A percentile compares a stretch with the other conserved stretches of the same genome.
Conservation (phyloP, 2,329 filamentous ascomycete genomes). For the Diplodia mutila region DNA sequence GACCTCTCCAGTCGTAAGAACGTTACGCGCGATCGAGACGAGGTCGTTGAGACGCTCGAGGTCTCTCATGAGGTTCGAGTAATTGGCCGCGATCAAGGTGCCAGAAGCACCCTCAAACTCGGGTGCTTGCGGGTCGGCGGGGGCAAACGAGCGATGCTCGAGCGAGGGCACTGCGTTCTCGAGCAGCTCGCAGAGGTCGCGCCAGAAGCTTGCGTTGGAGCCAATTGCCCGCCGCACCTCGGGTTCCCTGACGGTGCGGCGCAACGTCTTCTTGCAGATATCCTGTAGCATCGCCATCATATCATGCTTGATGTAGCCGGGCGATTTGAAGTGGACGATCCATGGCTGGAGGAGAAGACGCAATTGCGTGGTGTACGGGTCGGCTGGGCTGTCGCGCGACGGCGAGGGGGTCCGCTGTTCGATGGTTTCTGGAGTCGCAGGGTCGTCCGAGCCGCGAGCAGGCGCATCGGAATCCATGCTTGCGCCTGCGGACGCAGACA, state of each 20-base stretch:
- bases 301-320: conserved; percentile 63
- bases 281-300: conserved; percentile 61
- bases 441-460: not conserved
- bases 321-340: conserved; percentile 62
- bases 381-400: not conserved
- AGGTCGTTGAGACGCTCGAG: conserved; percentile 66
- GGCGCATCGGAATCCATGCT: conserved; percentile 9
- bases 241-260: conserved; percentile 60
- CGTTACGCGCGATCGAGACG: conserved; percentile 64
- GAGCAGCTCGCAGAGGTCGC: conserved; percentile 61
- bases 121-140: conserved; percentile 59
- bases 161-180: conserved; percentile 64
- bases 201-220: conserved; percentile 61
- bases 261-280: conserved; percentile 63
- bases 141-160: conserved; percentile 64
- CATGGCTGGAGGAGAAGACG: conserved; percentile 53
- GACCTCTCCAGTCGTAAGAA: conserved; percentile 62
- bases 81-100: conserved; percentile 64
- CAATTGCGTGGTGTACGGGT: conserved; percentile 48
- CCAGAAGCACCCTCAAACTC: conserved; percentile 63
- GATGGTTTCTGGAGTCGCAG: not conserved
- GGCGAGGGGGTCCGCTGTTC: conserved; percentile 5
- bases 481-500: conserved; percentile 11
- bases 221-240: conserved; percentile 62
- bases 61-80: conserved; percentile 62